phyloP scores from a whole-genome alignment of 192 early-diverging fungal species.

The Backusella liffmaniae region DNA sequence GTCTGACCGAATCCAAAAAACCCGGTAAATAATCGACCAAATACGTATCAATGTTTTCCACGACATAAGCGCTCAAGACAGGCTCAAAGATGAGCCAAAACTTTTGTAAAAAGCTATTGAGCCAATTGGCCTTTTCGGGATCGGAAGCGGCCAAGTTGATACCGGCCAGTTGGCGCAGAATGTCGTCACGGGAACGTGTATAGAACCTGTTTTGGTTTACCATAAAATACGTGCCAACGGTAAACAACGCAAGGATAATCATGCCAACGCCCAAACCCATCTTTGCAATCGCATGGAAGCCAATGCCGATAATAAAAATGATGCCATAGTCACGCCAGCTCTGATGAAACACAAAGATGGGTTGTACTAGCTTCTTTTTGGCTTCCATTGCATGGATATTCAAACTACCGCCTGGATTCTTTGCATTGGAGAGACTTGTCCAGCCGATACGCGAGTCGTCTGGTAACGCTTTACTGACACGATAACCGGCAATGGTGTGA shows the following conservation, averaged over 20 bases:
- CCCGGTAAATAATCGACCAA: conserved; percentile 63
- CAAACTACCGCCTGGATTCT: conserved; percentile 28
- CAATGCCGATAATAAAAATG: conserved; percentile 8
- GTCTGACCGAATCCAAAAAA: conserved; percentile 62
- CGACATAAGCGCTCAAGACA: conserved; percentile 61
- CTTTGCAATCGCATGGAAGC: neutral
- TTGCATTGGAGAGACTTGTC: conserved; percentile 25
- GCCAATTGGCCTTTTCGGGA: conserved; percentile 69
- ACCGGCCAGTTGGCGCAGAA: conserved; percentile 45
- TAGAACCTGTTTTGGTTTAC: conserved; percentile 49
- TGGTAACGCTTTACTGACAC: conserved; percentile 4
- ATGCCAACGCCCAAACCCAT: neutral
- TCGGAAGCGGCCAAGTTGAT: conserved; percentile 34
- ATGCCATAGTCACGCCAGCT: conserved; percentile 22
- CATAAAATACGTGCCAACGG: conserved; percentile 47
- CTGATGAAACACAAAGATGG: neutral
- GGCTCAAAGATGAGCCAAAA: conserved; percentile 86
- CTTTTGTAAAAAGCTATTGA: conserved; percentile 71
- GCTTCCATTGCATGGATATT: conserved; percentile 12
- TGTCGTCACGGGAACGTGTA: conserved; percentile 50
- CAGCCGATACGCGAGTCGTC: conserved; percentile 26
- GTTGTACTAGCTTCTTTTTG: neutral
- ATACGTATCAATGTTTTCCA: conserved; percentile 60
- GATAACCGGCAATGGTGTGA: neutral
- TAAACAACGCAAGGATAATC: neutral